Percentiles rank a stretch among this genome's conserved stretches.
Evolutionary conservation across 306 rosid genomes (phyloP).

Genomic region (Vicia sativa): DNA sequence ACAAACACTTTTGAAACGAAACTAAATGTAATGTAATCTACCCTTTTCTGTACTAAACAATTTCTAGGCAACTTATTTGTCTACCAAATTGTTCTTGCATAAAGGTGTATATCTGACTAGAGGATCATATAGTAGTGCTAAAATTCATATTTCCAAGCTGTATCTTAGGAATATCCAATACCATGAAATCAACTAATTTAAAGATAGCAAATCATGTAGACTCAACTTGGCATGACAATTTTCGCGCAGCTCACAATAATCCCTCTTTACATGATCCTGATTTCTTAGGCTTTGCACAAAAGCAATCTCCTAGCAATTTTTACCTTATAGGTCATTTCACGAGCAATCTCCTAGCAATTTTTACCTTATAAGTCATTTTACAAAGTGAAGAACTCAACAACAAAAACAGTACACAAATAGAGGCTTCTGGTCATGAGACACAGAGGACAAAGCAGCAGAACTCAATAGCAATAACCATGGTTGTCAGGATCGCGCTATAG

Average conservation of each 20-base stretch:
- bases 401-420: neutral
- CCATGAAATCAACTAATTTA: no score
- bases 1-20: neutral
- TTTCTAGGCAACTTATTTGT: neutral
- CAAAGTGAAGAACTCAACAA: neutral
- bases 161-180: neutral
- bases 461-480: neutral
- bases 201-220: no score
- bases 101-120: no score
- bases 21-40: neutral
- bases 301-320: no score
- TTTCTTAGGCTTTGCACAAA: neutral
- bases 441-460: neutral
- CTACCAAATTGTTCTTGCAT: neutral
- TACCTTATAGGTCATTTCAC: no score
- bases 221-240: neutral
- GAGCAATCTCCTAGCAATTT: no score
- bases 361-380: no score
- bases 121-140: conserved; percentile 2
- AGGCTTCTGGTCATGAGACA: neutral
- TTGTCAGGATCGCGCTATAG: neutral
- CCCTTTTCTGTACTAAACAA: neutral
- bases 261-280: conserved; percentile 1
- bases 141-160: neutral
- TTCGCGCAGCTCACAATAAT: neutral